A percentile compares a stretch with the other conserved stretches of the same genome.
Evolutionary conservation across 2,329 filamentous ascomycete genomes (phyloP).

Genomic region (Byssoonygena ceratinophila): DNA sequence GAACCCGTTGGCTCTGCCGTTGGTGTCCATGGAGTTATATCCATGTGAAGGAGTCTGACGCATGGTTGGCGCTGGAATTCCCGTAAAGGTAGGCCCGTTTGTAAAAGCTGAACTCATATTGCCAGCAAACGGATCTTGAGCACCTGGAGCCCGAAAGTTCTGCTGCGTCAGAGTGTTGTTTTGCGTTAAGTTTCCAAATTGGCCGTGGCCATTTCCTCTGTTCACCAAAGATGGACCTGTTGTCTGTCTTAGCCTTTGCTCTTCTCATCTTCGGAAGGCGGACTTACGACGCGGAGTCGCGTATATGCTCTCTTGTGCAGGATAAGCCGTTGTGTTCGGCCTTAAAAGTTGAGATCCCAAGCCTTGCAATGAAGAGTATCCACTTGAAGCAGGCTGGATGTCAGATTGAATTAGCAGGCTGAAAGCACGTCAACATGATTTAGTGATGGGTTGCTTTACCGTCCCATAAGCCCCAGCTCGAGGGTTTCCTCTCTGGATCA

Average conservation of each 20-base stretch:
- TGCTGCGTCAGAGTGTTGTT: background rate
- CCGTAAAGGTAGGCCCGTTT: background rate
- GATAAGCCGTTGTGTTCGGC: background rate
- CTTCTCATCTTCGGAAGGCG: background rate
- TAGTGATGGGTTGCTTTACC: background rate
- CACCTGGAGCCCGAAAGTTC: background rate
- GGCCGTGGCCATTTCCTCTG: background rate
- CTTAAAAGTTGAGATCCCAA: background rate
- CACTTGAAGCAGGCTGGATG: background rate
- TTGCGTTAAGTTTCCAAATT: background rate
- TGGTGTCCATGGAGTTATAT: background rate
- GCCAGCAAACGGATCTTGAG: background rate
- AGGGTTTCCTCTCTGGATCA: background rate
- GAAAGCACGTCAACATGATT: background rate
- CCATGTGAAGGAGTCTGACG: background rate
- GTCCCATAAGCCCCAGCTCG: background rate
- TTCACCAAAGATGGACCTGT: background rate
- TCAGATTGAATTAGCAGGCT: background rate
- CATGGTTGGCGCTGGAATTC: background rate
- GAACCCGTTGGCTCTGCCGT: background rate
- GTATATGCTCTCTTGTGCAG: background rate
- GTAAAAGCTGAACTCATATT: background rate
- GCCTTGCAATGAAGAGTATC: constrained; percentile 4
- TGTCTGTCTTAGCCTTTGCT: background rate
- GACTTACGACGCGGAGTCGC: constrained; percentile 1